Base-by-base conservation (phyloP, 164 flowering plant species). In the Nymphaea colorata region DNA sequence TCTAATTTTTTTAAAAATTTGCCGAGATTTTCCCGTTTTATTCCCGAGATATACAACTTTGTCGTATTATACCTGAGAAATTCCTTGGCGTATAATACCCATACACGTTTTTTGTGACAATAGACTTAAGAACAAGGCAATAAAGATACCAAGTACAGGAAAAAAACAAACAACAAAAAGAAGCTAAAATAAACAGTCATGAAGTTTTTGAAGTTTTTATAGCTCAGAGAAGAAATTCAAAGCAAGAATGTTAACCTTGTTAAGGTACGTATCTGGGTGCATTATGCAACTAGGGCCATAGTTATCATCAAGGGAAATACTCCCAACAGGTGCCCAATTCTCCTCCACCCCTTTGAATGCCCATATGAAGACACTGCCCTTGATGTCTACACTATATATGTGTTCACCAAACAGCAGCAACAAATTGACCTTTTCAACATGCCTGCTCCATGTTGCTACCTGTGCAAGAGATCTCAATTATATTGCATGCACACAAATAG, bases 201-300 rank as follows among this genome's bases (percentile, higher is more conserved):
- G 36, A 25, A 25, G 36, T 25, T 25, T 25, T 25, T 25, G 36
- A 25, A 25, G 36, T 25, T 25, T 25, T 25, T 25, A 25, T 25
- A 25, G 36, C 7, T 47, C 2, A 47, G 55, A 47, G 55, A 47
- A 47, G 7, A 61, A 36, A 61, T 7, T 6, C 64, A 61, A 3
- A 2, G 64, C 8, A 61, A 11, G 57, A 68, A 60, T 11, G 64
- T 6, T 75, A 76, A 91, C 98, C 93, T 94, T 94, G 79, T 94
- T 91, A 59, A 94, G 71, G 75, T 95, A 95, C 69, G 99, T 92
- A 73, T 95, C 99, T 17, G 98, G 97, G 80, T 95, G 98, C 87
- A 89, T 81, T 60, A 95, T 76, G 81, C 97, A 92, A 67, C 82
- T 84, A 42, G 99, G 97, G 67, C 71, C 81, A 62, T 90, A 95